These are phyloP conservation scores for Pichia kluyveri DNA, from an alignment of 805 yeast species.

Conservation along the genomic window DNA sequence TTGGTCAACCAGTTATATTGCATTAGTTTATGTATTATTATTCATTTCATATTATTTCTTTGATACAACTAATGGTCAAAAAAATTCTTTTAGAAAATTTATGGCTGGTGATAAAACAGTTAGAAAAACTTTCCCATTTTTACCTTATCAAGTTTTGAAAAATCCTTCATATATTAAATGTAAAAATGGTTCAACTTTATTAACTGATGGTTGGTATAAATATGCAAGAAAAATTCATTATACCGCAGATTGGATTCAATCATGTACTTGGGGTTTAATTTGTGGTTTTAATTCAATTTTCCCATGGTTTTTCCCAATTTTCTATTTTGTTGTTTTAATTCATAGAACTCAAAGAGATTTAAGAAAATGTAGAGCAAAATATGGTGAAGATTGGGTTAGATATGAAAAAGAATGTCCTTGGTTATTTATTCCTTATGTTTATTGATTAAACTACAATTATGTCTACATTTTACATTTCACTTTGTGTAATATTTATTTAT, in stretches of 20 bases:
- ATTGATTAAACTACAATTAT: conserved; percentile 26
- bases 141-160: conserved; percentile 74
- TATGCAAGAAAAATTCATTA: conserved; percentile 92
- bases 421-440: conserved; percentile 81
- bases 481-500: too few relatives aligned
- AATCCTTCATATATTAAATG: conserved; percentile 83
- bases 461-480: too few relatives aligned
- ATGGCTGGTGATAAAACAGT: conserved; percentile 69
- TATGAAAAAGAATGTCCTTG: conserved; percentile 86
- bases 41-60: conserved; percentile 79
- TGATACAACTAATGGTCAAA: conserved; percentile 92
- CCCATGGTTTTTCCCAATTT: conserved; percentile 94
- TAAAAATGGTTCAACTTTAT: conserved; percentile 71
- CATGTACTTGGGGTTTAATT: conserved; percentile 83
- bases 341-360: conserved; percentile 90
- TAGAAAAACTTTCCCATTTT: conserved; percentile 88
- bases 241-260: conserved; percentile 87
- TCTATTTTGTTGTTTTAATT: conserved; percentile 76
- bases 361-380: conserved; percentile 74
- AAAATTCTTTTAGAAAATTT: conserved; percentile 79
- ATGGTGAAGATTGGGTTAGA: conserved; percentile 90
- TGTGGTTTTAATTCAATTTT: conserved; percentile 84
- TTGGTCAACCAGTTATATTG: conserved; percentile 58
- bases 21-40: conserved; percentile 45
- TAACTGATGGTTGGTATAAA: conserved; percentile 91